Evolutionary conservation across 202 grass and related monocot genomes (phyloP).

Genomic region (Zoysia matrella): DNA sequence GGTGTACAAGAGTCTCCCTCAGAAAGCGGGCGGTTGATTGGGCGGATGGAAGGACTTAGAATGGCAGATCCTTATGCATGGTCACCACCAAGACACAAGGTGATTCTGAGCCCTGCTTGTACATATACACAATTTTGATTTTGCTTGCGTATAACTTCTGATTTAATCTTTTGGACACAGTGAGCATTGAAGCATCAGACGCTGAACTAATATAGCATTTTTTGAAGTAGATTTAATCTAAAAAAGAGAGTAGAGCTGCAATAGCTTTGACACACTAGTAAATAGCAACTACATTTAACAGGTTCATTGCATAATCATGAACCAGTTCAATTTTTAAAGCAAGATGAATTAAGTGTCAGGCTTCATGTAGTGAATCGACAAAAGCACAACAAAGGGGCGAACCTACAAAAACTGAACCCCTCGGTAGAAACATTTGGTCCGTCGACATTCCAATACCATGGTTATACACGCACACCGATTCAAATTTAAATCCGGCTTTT

Average conservation of each 20-base stretch:
- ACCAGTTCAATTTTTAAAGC: constrained; percentile 8
- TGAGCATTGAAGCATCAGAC: background rate
- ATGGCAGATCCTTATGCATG: constrained; percentile 59
- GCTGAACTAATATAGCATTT: background rate
- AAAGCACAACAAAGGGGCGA: background rate
- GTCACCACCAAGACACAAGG: constrained; percentile 67
- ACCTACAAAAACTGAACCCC: background rate
- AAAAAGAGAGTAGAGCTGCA: background rate
- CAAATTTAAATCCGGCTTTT: constrained; percentile 7
- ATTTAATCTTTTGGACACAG: background rate
- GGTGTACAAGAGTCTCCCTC: constrained; percentile 67
- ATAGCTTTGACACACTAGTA: background rate
- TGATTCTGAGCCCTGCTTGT: constrained; percentile 41
- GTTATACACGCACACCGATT: background rate
- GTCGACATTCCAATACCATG: background rate
- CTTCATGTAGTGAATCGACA: background rate
- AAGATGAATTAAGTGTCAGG: background rate
- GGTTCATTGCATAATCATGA: background rate
- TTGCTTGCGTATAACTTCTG: background rate
- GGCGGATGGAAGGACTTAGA: constrained; percentile 53
- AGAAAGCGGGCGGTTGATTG: constrained; percentile 56
- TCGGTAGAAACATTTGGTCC: background rate
- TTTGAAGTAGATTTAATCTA: constrained; percentile 26
- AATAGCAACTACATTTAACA: background rate
- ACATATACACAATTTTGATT: background rate